A percentile compares a stretch with the other conserved stretches of the same genome.
These are phyloP conservation scores for Penicillium lividum DNA, from an alignment of 495 filamentous ascomycete species.

Conservation along the genomic window DNA sequence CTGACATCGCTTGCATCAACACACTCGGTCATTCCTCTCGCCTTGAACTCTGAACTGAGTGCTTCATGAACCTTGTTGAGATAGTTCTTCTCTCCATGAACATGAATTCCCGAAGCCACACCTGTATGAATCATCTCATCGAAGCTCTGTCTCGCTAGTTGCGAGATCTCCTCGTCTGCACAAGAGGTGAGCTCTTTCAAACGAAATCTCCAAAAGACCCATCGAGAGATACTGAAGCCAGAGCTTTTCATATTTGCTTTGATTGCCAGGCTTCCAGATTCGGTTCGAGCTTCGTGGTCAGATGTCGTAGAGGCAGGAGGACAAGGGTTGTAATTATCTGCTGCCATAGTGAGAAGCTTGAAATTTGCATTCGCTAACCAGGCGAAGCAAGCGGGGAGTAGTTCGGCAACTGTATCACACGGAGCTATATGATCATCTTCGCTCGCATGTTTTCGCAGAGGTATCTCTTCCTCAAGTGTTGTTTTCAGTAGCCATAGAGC, in stretches of 20 bases:
- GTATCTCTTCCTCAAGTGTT: neutral
- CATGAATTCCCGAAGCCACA: neutral
- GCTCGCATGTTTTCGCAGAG: neutral
- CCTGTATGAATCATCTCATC: conserved; percentile 1
- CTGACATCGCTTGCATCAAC: neutral
- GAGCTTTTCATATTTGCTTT: neutral
- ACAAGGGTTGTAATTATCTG: neutral
- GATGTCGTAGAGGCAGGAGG: neutral
- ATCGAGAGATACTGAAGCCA: neutral
- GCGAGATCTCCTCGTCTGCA: neutral
- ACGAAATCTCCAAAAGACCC: neutral
- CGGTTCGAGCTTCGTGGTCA: neutral
- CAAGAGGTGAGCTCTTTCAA: conserved; percentile 1
- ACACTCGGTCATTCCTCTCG: conserved; percentile 1
- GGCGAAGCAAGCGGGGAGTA: neutral
- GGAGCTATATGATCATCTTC: neutral
- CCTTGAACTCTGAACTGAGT: neutral
- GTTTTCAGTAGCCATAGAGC: conserved; percentile 1
- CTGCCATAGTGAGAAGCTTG: neutral
- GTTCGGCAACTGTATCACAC: neutral
- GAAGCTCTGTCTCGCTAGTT: neutral
- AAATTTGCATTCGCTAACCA: conserved; percentile 1
- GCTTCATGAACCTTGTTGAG: conserved; percentile 1
- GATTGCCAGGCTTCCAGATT: neutral
- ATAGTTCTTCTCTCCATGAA: neutral